Base-by-base conservation (phyloP, 805 yeast species). In the Grigorovia jiainica region DNA sequence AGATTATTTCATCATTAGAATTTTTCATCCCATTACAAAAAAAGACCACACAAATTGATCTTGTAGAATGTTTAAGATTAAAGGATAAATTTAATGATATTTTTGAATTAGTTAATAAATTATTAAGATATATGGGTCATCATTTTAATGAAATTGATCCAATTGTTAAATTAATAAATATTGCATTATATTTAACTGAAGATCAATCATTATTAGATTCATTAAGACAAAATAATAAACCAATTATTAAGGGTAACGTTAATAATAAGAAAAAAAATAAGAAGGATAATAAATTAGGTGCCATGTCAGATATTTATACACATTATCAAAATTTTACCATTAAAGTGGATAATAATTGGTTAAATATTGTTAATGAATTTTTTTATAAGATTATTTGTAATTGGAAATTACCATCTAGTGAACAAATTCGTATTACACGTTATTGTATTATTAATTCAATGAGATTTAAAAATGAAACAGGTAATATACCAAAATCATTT, bases 281-380 rank as follows among this genome's bases (percentile, higher is more conserved):
- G 52, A 70, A 68, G 51, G 73, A 69, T 47, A 60, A 55, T 36
- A 60, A 61, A 31, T 67, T 68, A 7, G 64, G 64, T 21, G 77
- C 87, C 4, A 61, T 80, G 47, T 73, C 89, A 7, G 94, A 83
- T 61, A 55, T 82, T 24, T 65, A 81, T 37, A 77, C 87, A 1
- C 84, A 82, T 57, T 68, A 78, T 36, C 77, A 74, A 41, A 65
- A 75, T 41, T 82, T 82, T 51, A 56, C 58, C 23, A 53, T 61
- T 7, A 58, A 63, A 8, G 68, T 76, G 13, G 66, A 79, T 5
- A 32, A 46, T 0, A 21, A 43, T 1, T 72, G 77, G 7, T 49
- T 53, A 25, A 45, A 50, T 38, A 52, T 50, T 3, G 46, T 64
- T 9, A 52, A 55, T 32, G 38, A 45, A 5, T 82, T 85, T 50